Evolutionary conservation across 2,329 filamentous ascomycete species (phyloP), one percentile per base, ranked within the genome.

Genomic region (Claviceps sorghi): DNA sequence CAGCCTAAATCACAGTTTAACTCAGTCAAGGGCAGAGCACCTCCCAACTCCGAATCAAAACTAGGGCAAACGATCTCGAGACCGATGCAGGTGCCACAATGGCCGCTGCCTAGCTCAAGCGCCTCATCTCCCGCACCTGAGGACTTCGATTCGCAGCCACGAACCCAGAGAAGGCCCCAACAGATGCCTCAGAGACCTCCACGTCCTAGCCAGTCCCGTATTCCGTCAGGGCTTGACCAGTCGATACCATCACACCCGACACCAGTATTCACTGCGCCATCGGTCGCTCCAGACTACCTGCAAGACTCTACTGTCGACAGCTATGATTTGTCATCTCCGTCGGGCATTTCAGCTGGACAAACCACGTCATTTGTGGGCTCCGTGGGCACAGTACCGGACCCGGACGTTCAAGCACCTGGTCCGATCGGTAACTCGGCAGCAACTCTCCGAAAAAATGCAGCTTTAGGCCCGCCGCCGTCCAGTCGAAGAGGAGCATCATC

Each of bases 401-500:
- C 79, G 4, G 79, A 83, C 55, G 79, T 80, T 52, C 77, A 76
- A 3, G 58, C 76, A 8, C 74, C 75, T 53, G 51, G 59, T 52
- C 38, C 58, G 38, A 34, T 60, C 59, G 38, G 60, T 54, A 44
- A 57, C 58, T 13, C 62, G 59, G 49, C 58, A 54, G 51, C 59
- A 54, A 50, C 62, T 22, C 65, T 65, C 2, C 67, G 78, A 53
- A 71, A 73, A 58, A 80, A 75, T 56, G 70, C 75, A 15, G 76
- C 70, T 49, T 63, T 82, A 13, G 79, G 80, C 2, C 80, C 80
- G 19, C 80, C 80, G 0, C 80, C 80, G 2, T 79, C 75, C 13
- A 72, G 78, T 3, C 72, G 80, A 58, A 70, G 80, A 58, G 80
- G 79, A 1, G 75, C 73, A 30, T 83, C 80, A 0, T 81, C 80